Evolutionary conservation across 306 rosid species (phyloP).

Genomic region (Inga leiocalycina): DNA sequence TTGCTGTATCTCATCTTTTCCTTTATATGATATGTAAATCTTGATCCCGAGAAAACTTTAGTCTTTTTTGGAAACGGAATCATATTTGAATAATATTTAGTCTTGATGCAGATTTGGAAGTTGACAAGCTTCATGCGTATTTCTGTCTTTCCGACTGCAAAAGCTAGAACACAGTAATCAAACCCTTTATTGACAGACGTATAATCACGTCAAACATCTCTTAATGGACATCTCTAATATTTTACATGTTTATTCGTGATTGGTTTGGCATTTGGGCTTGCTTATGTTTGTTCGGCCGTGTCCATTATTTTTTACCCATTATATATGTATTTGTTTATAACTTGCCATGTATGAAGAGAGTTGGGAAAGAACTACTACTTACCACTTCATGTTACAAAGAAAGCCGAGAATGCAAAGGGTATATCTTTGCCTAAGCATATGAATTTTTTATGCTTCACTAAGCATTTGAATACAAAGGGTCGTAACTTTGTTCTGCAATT

Average conservation of each 20-base stretch:
- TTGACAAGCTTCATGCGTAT: not conserved
- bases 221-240: not conserved
- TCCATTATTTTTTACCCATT: not conserved
- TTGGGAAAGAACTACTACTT: slow-evolving; percentile 11
- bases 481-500: slow-evolving; percentile 2
- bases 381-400: not conserved
- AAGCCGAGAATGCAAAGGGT: slow-evolving; percentile 11
- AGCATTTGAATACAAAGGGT: not conserved
- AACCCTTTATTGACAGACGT: not conserved
- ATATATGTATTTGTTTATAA: not conserved
- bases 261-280: not conserved
- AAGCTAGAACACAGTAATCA: not conserved
- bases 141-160: not conserved
- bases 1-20: slow-evolving; percentile 27
- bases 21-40: slow-evolving; percentile 28
- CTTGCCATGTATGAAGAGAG: not conserved
- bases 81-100: not conserved
- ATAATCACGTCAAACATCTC: not conserved
- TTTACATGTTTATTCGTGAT: not conserved
- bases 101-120: not conserved
- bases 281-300: not conserved
- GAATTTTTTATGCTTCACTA: slow-evolving; percentile 10
- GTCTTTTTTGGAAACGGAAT: not conserved
- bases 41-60: slow-evolving; percentile 23
- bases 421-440: not conserved